Evolutionary conservation across 163 green algal species (phyloP).

Genomic region (Prototheca wickerhamii): DNA sequence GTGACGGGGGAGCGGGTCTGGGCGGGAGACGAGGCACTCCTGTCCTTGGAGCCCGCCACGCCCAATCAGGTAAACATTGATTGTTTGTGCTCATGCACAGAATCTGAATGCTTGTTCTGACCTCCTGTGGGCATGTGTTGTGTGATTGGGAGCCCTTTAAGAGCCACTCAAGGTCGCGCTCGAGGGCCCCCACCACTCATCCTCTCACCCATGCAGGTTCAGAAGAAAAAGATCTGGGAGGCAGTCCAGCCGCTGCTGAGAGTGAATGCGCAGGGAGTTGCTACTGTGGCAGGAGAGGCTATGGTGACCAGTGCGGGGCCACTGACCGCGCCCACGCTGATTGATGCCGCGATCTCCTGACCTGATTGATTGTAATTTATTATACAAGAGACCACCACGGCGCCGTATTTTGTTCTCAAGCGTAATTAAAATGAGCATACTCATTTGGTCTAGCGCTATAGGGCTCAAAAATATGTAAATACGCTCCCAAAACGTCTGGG

Average conservation of each 20-base stretch:
- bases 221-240: conserved; percentile 98
- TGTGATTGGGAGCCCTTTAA: no score
- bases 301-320: conserved; percentile 37
- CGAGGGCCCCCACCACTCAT: neutral
- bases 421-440: no score
- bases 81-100: no score
- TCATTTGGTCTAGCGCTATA: no score
- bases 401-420: no score
- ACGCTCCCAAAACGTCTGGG: no score
- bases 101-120: no score
- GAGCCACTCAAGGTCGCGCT: no score
- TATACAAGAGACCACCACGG: no score
- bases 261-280: conserved; percentile 13
- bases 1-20: conserved; percentile 66
- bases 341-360: conserved; percentile 35
- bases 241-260: conserved; percentile 26
- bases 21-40: conserved; percentile 60
- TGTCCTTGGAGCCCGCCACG: conserved; percentile 52
- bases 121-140: neutral
- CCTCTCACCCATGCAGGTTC: conserved; percentile 34
- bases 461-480: no score
- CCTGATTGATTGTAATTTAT: neutral
- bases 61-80: conserved; percentile 55
- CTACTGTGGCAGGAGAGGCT: conserved; percentile 18
- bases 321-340: conserved; percentile 23